A percentile compares a stretch with the other conserved stretches of the same genome.
These are phyloP conservation scores for Astraeus odoratus DNA, from an alignment of 768 basidiomycete species.

Conservation along the genomic window DNA sequence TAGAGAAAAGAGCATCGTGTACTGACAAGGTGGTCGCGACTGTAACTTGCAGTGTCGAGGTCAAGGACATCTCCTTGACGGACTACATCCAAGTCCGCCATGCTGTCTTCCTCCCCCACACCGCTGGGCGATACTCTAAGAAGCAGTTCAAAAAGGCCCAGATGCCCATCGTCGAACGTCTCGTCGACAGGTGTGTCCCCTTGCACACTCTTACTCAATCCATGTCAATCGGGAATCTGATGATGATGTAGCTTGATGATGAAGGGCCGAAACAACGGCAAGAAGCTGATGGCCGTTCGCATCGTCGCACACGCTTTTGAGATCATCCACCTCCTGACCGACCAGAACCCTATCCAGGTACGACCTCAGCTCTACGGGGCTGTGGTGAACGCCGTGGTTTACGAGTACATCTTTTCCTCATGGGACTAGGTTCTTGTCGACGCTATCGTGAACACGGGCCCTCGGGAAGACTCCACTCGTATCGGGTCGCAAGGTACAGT, in stretches of 20 bases:
- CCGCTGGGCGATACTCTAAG: slow-evolving; percentile 98
- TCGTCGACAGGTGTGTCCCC: slow-evolving; percentile 81
- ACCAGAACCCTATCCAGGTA: slow-evolving; percentile 99
- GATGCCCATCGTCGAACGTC: slow-evolving; percentile 99
- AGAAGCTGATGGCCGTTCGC: slow-evolving; percentile 97
- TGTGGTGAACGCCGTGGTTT: background rate
- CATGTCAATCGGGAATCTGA: no score
- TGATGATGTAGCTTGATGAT: slow-evolving; percentile 82
- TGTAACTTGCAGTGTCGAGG: slow-evolving; percentile 67
- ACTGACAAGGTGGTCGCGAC: slow-evolving; percentile 15
- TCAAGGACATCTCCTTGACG: slow-evolving; percentile 97
- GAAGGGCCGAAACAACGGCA: slow-evolving; percentile 99
- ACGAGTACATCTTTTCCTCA: no score
- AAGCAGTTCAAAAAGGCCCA: slow-evolving; percentile 99
- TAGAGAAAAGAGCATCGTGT: background rate
- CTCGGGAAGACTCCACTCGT: slow-evolving; percentile 98
- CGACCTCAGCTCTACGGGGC: slow-evolving; percentile 15
- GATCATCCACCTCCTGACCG: slow-evolving; percentile 98
- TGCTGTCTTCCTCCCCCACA: slow-evolving; percentile 96
- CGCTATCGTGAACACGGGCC: slow-evolving; percentile 99
- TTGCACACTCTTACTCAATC: no score
- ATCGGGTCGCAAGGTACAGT: slow-evolving; percentile 99
- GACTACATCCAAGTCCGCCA: slow-evolving; percentile 99
- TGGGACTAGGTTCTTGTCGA: slow-evolving; percentile 77
- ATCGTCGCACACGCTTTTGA: slow-evolving; percentile 99